A percentile compares a stretch with the other conserved stretches of the same genome.
phyloP scores from a whole-genome alignment of 2,329 filamentous ascomycete species.

The Triangularia setosa region DNA sequence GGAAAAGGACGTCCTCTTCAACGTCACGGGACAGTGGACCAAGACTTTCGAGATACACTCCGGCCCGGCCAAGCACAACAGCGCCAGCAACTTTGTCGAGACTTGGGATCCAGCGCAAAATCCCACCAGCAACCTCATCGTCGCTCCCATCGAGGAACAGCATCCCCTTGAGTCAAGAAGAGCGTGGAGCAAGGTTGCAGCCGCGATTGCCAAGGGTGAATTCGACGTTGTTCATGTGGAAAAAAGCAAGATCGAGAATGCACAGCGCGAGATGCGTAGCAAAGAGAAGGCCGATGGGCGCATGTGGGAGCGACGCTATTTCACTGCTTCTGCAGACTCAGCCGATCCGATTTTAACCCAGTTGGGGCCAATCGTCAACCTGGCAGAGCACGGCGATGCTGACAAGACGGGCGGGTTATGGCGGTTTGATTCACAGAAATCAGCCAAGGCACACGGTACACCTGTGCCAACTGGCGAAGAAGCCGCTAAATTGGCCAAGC shows the following conservation, averaged over 20 bases:
- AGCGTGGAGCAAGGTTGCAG: conserved; percentile 83
- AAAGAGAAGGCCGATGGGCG: conserved; percentile 70
- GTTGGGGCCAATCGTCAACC: conserved; percentile 44
- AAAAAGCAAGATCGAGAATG: conserved; percentile 86
- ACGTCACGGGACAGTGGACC: conserved; percentile 87
- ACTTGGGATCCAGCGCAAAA: conserved; percentile 56
- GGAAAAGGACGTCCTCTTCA: conserved; percentile 74
- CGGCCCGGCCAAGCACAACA: conserved; percentile 51
- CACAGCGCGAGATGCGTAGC: conserved; percentile 70
- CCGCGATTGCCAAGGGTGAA: conserved; percentile 74
- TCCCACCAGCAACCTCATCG: conserved; percentile 61
- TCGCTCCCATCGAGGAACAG: conserved; percentile 73
- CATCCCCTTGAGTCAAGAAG: conserved; percentile 82
- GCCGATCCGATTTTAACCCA: conserved; percentile 42
- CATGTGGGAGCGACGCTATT: conserved; percentile 82
- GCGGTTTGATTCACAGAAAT: conserved; percentile 49
- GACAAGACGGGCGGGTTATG: conserved; percentile 60
- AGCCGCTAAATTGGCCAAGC: conserved; percentile 30
- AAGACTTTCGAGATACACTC: conserved; percentile 75
- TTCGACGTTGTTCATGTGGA: conserved; percentile 75
- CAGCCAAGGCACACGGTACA: conserved; percentile 38
- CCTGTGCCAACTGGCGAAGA: conserved; percentile 35
- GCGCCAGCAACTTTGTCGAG: conserved; percentile 47
- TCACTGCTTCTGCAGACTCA: conserved; percentile 50
- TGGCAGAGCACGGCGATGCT: conserved; percentile 49